Evolutionary conservation across 2,329 filamentous ascomycete genomes (phyloP), one percentile per base, ranked within the genome.

Genomic region (Pseudocercospora vitis): DNA sequence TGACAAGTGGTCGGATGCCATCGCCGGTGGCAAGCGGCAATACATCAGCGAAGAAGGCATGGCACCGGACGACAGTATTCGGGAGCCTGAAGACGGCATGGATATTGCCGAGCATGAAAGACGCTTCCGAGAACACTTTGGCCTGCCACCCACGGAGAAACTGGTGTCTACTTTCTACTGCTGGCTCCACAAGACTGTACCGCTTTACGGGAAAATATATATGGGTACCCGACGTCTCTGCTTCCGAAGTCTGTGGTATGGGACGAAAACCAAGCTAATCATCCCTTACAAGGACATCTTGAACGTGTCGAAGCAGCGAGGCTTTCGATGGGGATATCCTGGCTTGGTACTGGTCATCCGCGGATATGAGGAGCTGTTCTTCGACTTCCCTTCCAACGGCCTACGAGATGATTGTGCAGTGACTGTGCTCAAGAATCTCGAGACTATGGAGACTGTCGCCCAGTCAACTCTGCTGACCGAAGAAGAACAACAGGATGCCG

Each of bases 1-100:
- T 26, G 91, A 95, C 67, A 97, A 96, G 71, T 91, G 97, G 0
- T 95, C 92, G 0, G 92, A 91, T 31, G 97, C 97, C 88, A 94
- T 94, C 84, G 89, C 91, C 62, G 94, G 94, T 28, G 89, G 89
- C 9, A 86, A 87, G 63, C 91, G 87, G 65, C 92, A 97, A 71
- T 99, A 97, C 65, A 85, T 87, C 46, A 87, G 90, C 16, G 82
- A 81, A 18, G 84, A 89, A 67, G 75, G 80, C 11, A 78, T 85
- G 7, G 68, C 73, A 16, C 81, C 86, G 1, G 87, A 86, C 64
- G 89, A 95, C 57, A 74, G 75, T 50, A 72, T 78, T 2, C 74
- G 78, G 31, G 79, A 81, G 37, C 71, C 75, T 1, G 81, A 84
- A 60, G 80, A 83, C 50, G 78, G 81, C 39, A 76, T 81, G 56